Conservation (phyloP, 176 grass and related monocot species). For the Oryza punctata region DNA sequence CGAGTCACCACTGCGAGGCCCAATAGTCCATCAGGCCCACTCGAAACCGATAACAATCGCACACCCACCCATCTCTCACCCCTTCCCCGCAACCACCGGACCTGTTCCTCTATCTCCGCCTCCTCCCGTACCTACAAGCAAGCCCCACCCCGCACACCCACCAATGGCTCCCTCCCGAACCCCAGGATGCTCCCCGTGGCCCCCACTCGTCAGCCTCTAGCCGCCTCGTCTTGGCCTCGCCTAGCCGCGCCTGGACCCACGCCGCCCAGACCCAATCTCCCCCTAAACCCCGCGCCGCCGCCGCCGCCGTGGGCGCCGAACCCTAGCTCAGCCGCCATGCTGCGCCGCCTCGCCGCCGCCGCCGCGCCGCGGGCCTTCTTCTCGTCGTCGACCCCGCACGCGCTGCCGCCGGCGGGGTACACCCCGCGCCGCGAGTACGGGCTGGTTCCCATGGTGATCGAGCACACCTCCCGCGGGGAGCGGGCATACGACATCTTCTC, state of each 20-base stretch:
- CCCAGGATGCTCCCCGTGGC: slow-evolving; percentile 1
- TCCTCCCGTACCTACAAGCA: slow-evolving; percentile 25
- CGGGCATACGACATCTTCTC: slow-evolving; percentile 91
- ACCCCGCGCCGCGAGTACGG: slow-evolving; percentile 55
- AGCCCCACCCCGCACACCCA: slow-evolving; percentile 18
- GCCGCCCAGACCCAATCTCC: slow-evolving; percentile 24
- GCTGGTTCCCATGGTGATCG: slow-evolving; percentile 85
- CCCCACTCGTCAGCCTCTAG: slow-evolving; percentile 39
- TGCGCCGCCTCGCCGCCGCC: slow-evolving; percentile 46
- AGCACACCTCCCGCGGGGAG: slow-evolving; percentile 87
- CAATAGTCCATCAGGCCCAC: background rate
- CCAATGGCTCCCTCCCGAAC: slow-evolving; percentile 31
- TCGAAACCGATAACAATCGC: background rate
- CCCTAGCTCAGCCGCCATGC: slow-evolving; percentile 49
- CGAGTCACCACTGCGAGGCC: background rate
- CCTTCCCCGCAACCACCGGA: background rate
- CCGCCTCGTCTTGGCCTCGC: slow-evolving; percentile 15
- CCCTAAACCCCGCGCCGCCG: slow-evolving; percentile 13
- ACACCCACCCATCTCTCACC: background rate
- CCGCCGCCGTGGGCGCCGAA: slow-evolving; percentile 10
- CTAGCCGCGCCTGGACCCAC: slow-evolving; percentile 25
- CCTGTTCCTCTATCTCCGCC: background rate
- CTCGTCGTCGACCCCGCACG: background rate
- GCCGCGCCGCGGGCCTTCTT: slow-evolving; percentile 41
- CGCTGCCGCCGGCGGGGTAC: slow-evolving; percentile 1